Evolutionary conservation across 192 early-diverging fungal genomes (phyloP).

Genomic region (Kickxella alabastrina): DNA sequence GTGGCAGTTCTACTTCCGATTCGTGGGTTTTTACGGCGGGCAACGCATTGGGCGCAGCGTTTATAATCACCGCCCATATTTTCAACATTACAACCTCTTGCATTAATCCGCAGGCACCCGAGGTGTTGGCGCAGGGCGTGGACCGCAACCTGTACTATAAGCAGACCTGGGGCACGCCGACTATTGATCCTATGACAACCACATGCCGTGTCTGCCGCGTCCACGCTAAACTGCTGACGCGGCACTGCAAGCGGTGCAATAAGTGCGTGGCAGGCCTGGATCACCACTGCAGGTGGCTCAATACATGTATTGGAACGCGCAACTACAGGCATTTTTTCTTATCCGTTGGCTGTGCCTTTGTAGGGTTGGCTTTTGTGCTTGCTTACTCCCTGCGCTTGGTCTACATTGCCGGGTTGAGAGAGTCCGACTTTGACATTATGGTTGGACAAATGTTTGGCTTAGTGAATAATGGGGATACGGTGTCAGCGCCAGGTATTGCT

Average conservation of each 20-base stretch:
- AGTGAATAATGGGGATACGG: too few relatives aligned
- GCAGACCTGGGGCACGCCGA: slow-evolving; percentile 30
- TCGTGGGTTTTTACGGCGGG: too few relatives aligned
- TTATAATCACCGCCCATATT: background rate
- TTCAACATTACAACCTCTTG: slow-evolving; percentile 25
- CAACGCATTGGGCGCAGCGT: background rate
- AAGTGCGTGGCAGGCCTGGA: slow-evolving; percentile 38
- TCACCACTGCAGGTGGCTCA: slow-evolving; percentile 38
- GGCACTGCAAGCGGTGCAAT: slow-evolving; percentile 54
- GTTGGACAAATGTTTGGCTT: too few relatives aligned
- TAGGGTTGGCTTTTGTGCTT: slow-evolving; percentile 15
- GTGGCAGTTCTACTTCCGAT: too few relatives aligned
- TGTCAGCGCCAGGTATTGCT: too few relatives aligned
- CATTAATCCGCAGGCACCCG: slow-evolving; percentile 20
- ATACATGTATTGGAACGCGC: slow-evolving; percentile 24
- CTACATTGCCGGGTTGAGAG: slow-evolving; percentile 16
- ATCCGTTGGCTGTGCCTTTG: slow-evolving; percentile 5
- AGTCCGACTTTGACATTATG: too few relatives aligned
- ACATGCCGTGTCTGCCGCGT: slow-evolving; percentile 43
- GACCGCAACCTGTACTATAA: slow-evolving; percentile 25
- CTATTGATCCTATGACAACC: slow-evolving; percentile 20
- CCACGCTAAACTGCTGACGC: slow-evolving; percentile 7
- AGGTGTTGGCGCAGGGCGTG: background rate
- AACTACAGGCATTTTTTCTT: slow-evolving; percentile 36
- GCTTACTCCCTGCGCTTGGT: slow-evolving; percentile 9